phyloP scores from a whole-genome alignment of 1,284 basidiomycete species.

The Pyrrhoderma noxium region DNA sequence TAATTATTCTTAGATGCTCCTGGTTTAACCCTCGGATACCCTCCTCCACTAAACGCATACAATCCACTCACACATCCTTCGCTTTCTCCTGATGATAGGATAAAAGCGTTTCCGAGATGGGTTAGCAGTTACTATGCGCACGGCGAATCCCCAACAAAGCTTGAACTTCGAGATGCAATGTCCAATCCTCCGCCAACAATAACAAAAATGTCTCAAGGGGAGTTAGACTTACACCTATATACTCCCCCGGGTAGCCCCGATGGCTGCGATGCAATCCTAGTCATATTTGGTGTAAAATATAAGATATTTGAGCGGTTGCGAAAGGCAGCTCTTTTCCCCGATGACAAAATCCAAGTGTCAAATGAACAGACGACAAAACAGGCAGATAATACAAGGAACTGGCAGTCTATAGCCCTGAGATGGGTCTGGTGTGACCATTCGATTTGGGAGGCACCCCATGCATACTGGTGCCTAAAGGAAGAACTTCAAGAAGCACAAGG shows the following conservation, averaged over 20 bases:
- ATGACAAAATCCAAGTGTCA: neutral
- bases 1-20: neutral
- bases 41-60: conserved; percentile 20
- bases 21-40: conserved; percentile 20
- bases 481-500: conserved; percentile 18
- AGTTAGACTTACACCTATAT: conserved; percentile 15
- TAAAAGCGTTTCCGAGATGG: conserved; percentile 21
- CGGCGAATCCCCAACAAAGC: conserved; percentile 13
- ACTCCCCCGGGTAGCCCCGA: conserved; percentile 18
- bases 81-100: conserved; percentile 19
- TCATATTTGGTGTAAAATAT: conserved; percentile 15
- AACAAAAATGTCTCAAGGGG: conserved; percentile 17
- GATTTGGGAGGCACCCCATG: conserved; percentile 21
- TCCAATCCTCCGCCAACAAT: conserved; percentile 16
- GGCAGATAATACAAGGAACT: neutral
- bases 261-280: conserved; percentile 20
- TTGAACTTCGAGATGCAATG: conserved; percentile 7
- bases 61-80: conserved; percentile 22
- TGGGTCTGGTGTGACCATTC: conserved; percentile 24
- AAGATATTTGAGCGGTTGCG: conserved; percentile 17
- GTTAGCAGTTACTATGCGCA: conserved; percentile 26
- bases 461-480: conserved; percentile 17
- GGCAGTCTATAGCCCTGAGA: conserved; percentile 16
- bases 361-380: neutral
- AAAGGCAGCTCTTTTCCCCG: conserved; percentile 15